phyloP scores from a whole-genome alignment of 1,139 yeast species.

The Candida neerlandica region DNA sequence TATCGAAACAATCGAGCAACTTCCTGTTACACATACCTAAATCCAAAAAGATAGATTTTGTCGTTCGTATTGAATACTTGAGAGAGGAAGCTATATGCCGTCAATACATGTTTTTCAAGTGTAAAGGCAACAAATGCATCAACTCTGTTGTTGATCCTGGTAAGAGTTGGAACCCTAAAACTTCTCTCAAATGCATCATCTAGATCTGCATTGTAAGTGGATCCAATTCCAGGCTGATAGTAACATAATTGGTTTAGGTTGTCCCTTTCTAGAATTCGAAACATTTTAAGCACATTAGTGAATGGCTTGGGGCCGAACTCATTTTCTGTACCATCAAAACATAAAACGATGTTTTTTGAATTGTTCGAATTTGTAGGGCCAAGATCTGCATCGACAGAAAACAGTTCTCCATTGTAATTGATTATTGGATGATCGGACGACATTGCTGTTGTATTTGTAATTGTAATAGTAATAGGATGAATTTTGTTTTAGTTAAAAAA shows the following conservation, averaged over 20 bases:
- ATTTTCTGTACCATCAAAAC: conserved; percentile 66
- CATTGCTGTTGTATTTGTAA: background rate
- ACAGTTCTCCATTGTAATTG: conserved; percentile 6
- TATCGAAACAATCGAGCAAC: no score
- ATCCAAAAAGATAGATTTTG: conserved; percentile 58
- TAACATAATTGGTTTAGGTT: conserved; percentile 51
- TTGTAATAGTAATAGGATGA: no score
- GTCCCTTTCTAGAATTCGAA: conserved; percentile 52
- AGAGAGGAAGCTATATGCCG: conserved; percentile 57
- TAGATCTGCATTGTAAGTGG: conserved; percentile 43
- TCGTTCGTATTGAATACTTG: conserved; percentile 51
- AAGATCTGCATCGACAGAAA: conserved; percentile 4
- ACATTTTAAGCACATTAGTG: conserved; percentile 57
- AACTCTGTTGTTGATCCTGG: conserved; percentile 21
- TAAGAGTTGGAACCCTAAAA: conserved; percentile 18
- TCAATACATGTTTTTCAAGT: conserved; percentile 54
- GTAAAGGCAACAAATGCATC: conserved; percentile 59
- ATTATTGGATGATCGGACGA: conserved; percentile 5
- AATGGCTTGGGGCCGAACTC: conserved; percentile 59
- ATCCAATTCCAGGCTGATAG: conserved; percentile 70
- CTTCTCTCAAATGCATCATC: conserved; percentile 20
- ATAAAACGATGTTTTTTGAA: conserved; percentile 36
- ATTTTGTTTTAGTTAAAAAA: background rate
- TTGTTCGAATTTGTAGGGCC: background rate
- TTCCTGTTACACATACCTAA: conserved; percentile 31